A percentile compares a stretch with the other conserved stretches of the same genome.
Evolutionary conservation across 441 rosid species (phyloP).

Genomic region (Jatropha multifida): DNA sequence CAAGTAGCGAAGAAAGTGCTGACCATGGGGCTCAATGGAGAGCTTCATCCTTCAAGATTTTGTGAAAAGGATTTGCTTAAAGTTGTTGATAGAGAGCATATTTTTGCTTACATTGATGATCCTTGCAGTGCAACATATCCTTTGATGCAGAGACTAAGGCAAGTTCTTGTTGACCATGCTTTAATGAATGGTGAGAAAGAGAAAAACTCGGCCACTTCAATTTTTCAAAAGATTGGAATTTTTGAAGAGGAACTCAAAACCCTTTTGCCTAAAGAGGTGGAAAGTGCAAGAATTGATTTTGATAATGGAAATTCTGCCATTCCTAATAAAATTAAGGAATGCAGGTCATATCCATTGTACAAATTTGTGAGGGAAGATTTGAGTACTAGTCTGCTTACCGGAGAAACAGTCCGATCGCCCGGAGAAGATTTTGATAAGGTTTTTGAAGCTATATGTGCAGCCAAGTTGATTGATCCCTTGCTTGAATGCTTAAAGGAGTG

Average conservation of each 20-base stretch:
- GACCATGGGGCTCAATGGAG: conserved; percentile 31
- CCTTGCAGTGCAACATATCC: conserved; percentile 66
- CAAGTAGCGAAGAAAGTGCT: conserved; percentile 44
- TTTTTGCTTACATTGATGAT: conserved; percentile 59
- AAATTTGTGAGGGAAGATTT: conserved; percentile 57
- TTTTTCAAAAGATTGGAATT: conserved; percentile 50
- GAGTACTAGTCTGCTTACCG: conserved; percentile 50
- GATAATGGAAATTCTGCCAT: conserved; percentile 44
- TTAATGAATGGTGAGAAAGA: conserved; percentile 47
- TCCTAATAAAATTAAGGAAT: conserved; percentile 53
- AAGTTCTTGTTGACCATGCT: conserved; percentile 60
- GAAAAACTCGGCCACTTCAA: conserved; percentile 37
- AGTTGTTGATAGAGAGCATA: conserved; percentile 49
- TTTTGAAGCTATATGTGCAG: conserved; percentile 58
- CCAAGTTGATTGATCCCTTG: conserved; percentile 61
- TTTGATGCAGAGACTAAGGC: conserved; percentile 60
- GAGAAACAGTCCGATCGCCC: conserved; percentile 52
- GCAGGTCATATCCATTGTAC: conserved; percentile 74
- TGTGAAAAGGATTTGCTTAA: conserved; percentile 55
- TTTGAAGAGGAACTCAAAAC: conserved; percentile 56
- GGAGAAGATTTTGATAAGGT: conserved; percentile 71
- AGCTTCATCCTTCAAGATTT: conserved; percentile 64
- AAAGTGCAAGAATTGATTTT: conserved; percentile 39
- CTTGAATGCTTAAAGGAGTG: conserved; percentile 59
- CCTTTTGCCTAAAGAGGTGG: conserved; percentile 56